Evolutionary conservation across 1,139 yeast species (phyloP), one percentile per base, ranked within the genome.

Genomic region (Torulaspora globosa): DNA sequence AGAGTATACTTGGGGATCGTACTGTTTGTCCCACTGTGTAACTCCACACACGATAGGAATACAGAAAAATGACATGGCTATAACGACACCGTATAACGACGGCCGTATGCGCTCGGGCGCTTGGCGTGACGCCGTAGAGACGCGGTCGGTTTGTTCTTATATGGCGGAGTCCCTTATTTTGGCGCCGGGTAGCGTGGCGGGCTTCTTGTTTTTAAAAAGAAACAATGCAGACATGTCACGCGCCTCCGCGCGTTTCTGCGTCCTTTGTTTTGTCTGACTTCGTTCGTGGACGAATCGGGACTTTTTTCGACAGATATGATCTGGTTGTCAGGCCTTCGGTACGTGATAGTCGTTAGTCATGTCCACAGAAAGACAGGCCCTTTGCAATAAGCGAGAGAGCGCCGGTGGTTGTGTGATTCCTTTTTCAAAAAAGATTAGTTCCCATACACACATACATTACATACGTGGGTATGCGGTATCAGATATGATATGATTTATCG

Each of bases 21-120:
- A 58, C 16, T 43, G 51, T 4, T 59, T 49, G 39, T 62, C 65
- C 50, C 58, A 60, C 46, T 59, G 57, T 31, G 57, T 51, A 38
- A 56, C 58, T 12, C 72, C 72, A 49, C 68, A 66, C 10, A 68
- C 42, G 16, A 68, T 50, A 5, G 70, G 70, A 7, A 68, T 52
- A 42, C 59, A 62, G 3, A 62, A 52, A 41, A 55, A 54, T 51
- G 47, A 44, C 47, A 44, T 44, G n/a, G 33, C n/a, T n/a, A n/a
- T n/a, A n/a, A n/a, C n/a, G n/a, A n/a, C n/a, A n/a, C n/a, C n/a
- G n/a, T n/a, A n/a, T n/a, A n/a, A n/a, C n/a, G n/a, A n/a, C n/a
- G n/a, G n/a, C n/a, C n/a, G n/a, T n/a, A n/a, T n/a, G 9, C 27
- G 27, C 3, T 3, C 6, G 11, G 11, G 27, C 11, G 9, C 27